phyloP scores from a whole-genome alignment of 176 grass and related monocot genomes.

The Oryza punctata region DNA sequence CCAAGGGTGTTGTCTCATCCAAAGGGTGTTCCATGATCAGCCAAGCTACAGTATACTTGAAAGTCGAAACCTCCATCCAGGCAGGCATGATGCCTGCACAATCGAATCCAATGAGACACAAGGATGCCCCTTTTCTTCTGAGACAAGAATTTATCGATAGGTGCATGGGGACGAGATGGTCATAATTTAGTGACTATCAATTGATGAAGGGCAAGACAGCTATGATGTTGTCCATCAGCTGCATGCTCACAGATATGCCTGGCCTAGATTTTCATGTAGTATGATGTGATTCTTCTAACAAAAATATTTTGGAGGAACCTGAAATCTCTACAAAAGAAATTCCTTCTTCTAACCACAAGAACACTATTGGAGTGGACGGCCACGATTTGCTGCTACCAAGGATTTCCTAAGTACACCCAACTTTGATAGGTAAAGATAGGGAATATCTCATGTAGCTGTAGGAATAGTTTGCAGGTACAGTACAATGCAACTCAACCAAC shows the following conservation, averaged over 20 bases:
- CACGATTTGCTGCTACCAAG: not conserved
- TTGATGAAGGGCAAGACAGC: not conserved
- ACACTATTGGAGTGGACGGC: not conserved
- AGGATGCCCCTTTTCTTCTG: not conserved
- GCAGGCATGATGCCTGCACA: not conserved
- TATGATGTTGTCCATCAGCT: conserved; percentile 9
- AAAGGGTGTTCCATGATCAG: not conserved
- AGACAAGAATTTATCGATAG: conserved; percentile 27
- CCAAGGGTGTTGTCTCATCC: not conserved
- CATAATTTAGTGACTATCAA: not conserved
- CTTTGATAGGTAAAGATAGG: not conserved
- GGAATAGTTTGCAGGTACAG: not conserved
- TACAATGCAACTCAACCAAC: not conserved
- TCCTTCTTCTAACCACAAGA: not conserved
- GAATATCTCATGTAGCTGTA: not conserved
- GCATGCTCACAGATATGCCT: not conserved
- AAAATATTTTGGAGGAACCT: not conserved
- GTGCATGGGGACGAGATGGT: not conserved
- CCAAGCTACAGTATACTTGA: not conserved
- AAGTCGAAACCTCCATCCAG: not conserved
- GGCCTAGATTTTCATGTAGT: not conserved
- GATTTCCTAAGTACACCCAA: not conserved
- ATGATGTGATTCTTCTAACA: not conserved
- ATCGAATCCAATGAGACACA: conserved; percentile 24
- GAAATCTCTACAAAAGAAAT: not conserved